A percentile compares a stretch with the other conserved stretches of the same genome.
Conservation (phyloP, 1,139 yeast genomes). For the Tardiomyces digboiensis region DNA sequence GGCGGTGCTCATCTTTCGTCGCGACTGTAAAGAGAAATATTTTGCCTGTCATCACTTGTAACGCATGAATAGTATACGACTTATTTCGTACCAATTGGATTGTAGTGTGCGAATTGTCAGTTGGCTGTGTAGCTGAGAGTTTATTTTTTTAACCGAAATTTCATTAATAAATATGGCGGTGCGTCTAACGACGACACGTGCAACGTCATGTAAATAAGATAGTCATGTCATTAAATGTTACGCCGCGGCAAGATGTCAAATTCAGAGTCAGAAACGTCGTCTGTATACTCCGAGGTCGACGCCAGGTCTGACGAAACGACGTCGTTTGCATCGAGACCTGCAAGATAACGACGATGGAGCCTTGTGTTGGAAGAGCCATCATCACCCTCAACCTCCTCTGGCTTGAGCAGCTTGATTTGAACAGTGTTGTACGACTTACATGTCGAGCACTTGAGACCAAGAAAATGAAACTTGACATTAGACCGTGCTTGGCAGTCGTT, state of each 20-base stretch:
- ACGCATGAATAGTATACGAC: too few species aligned
- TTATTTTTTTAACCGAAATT: too few species aligned
- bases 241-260: neutral
- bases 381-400: too few species aligned
- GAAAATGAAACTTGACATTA: constrained; percentile 65
- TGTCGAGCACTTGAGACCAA: constrained; percentile 81
- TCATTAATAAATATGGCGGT: too few species aligned
- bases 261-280: neutral
- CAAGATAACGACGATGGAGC: neutral
- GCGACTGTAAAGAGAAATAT: constrained; percentile 14
- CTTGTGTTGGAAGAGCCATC: neutral
- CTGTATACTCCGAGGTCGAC: neutral
- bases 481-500: constrained; percentile 87
- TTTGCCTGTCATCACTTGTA: too few species aligned
- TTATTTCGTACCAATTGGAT: too few species aligned
- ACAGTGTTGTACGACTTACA: constrained; percentile 77
- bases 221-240: too few species aligned
- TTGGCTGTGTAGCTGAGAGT: too few species aligned
- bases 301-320: neutral
- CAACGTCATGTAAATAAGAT: too few species aligned
- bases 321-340: too few species aligned
- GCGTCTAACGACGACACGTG: too few species aligned
- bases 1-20: constrained; percentile 43
- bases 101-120: too few species aligned
- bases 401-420: constrained; percentile 24